These are phyloP conservation scores for Juglanconis sp. DNA, from an alignment of 2,329 filamentous ascomycete species.

Conservation along the genomic window DNA sequence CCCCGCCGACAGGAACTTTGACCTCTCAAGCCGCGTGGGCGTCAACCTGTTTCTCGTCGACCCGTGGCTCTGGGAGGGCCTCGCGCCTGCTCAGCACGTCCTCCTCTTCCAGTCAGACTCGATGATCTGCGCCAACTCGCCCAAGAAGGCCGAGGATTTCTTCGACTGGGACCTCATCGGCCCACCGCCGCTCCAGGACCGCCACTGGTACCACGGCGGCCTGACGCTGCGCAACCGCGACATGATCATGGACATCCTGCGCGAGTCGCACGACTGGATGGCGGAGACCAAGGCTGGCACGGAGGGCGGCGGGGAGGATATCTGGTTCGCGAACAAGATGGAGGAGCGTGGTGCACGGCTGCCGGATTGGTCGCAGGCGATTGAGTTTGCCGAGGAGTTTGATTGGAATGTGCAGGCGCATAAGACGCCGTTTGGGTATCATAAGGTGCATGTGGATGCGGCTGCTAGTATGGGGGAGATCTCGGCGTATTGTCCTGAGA, in stretches of 20 bases:
- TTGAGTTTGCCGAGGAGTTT: constrained; percentile 23
- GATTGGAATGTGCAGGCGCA: constrained; percentile 20
- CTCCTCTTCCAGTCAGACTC: constrained; percentile 34
- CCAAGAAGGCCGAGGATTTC: constrained; percentile 31
- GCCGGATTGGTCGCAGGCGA: constrained; percentile 17
- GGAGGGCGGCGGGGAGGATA: constrained; percentile 24
- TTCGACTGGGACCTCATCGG: constrained; percentile 34
- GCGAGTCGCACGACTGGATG: constrained; percentile 31
- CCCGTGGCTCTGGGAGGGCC: constrained; percentile 30
- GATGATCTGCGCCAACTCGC: constrained; percentile 32
- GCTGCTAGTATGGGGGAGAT: constrained; percentile 18
- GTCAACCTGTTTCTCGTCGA: constrained; percentile 28
- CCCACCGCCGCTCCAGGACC: constrained; percentile 26
- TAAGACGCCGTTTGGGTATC: constrained; percentile 23
- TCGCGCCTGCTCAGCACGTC: constrained; percentile 30
- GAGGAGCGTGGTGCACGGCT: constrained; percentile 18
- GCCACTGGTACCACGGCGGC: constrained; percentile 32
- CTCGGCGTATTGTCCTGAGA: constrained; percentile 23
- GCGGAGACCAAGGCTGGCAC: constrained; percentile 32
- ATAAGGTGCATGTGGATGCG: constrained; percentile 24
- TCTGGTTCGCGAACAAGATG: constrained; percentile 25
- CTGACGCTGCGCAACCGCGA: constrained; percentile 34
- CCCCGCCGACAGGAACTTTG: neutral
- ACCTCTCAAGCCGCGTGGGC: constrained; percentile 17
- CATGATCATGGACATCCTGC: constrained; percentile 40